Evolutionary conservation across 331 rosid species (phyloP).

Genomic region (Telfairia occidentalis): DNA sequence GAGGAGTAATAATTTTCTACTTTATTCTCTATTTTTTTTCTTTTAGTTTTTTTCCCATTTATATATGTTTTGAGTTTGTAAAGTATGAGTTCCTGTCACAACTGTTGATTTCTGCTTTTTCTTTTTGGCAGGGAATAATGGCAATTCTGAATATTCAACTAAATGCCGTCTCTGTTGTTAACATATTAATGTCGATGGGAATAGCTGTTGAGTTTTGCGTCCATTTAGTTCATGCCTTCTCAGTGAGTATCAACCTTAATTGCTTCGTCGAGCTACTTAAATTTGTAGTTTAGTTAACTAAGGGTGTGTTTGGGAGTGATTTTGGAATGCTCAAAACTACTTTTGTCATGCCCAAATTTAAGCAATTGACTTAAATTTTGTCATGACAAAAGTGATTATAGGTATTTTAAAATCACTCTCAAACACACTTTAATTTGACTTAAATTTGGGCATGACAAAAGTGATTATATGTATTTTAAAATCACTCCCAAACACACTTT

Average conservation of each 20-base stretch:
- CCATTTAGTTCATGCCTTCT: constrained; percentile 82
- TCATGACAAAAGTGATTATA: no score
- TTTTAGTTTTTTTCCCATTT: background rate
- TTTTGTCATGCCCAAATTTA: no score
- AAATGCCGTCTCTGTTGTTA: constrained; percentile 91
- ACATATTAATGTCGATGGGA: constrained; percentile 86
- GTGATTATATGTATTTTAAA: no score
- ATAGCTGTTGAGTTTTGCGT: constrained; percentile 95
- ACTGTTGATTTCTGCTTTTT: background rate
- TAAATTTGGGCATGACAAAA: no score
- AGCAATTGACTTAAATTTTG: no score
- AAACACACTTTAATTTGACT: no score
- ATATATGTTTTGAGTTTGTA: background rate
- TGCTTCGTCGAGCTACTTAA: background rate
- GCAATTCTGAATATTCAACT: constrained; percentile 82
- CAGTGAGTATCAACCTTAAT: constrained; percentile 40
- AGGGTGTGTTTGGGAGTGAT: no score
- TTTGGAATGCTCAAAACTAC: no score
- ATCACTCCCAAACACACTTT: no score
- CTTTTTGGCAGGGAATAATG: constrained; percentile 83
- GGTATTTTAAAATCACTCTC: no score
- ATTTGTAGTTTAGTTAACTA: background rate
- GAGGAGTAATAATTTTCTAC: background rate
- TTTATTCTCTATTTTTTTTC: background rate
- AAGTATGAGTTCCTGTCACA: background rate